phyloP scores from a whole-genome alignment of 345 rosid species.

The Camelina sativa region DNA sequence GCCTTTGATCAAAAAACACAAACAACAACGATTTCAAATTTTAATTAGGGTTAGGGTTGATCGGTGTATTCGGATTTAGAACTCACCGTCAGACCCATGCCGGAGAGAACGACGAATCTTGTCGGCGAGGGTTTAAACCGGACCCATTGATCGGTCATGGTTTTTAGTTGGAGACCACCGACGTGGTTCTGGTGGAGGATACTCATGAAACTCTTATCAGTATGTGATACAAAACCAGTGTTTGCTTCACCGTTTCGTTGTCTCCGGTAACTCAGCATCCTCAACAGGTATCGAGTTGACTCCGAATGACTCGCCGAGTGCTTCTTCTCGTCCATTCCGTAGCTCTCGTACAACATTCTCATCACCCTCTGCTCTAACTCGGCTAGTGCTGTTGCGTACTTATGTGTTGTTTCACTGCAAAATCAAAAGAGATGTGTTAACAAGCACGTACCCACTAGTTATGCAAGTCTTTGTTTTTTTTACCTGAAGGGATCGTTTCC shows the following conservation, averaged over 20 bases:
- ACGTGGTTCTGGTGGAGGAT: slow-evolving; percentile 67
- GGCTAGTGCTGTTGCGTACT: slow-evolving; percentile 50
- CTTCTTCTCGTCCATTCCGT: slow-evolving; percentile 50
- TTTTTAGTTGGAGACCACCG: slow-evolving; percentile 55
- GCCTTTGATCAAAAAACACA: slow-evolving; percentile 42
- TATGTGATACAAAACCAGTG: slow-evolving; percentile 55
- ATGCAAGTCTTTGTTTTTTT: not conserved
- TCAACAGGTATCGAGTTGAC: slow-evolving; percentile 54
- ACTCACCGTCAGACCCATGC: slow-evolving; percentile 66
- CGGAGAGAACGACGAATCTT: slow-evolving; percentile 59
- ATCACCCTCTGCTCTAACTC: slow-evolving; percentile 55
- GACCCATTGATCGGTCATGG: slow-evolving; percentile 54
- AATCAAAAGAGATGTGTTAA: not conserved
- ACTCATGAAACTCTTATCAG: slow-evolving; percentile 64
- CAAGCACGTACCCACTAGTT: no score
- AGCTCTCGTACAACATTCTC: slow-evolving; percentile 69
- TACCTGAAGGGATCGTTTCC: slow-evolving; percentile 67
- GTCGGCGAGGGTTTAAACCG: slow-evolving; percentile 53
- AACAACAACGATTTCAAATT: not conserved
- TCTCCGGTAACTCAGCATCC: slow-evolving; percentile 54
- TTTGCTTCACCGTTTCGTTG: slow-evolving; percentile 46
- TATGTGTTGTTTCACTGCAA: slow-evolving; percentile 43
- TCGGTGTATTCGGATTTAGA: not conserved
- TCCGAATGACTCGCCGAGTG: slow-evolving; percentile 45
- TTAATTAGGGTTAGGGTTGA: no score